Conservation (phyloP, 345 rosid species). For the Rhizophora mangle region DNA sequence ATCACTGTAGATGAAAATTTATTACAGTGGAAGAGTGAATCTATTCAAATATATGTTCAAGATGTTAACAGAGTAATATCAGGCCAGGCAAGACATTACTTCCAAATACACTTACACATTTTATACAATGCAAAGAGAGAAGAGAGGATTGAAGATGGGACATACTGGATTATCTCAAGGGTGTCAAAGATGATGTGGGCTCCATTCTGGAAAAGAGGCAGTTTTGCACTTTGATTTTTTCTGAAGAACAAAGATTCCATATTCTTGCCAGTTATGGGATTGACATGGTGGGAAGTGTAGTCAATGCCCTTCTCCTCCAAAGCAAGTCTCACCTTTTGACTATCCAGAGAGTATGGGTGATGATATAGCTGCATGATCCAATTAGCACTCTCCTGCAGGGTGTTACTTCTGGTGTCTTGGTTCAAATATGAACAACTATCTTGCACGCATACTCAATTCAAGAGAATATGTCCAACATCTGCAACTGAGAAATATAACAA, state of each 20-base stretch:
- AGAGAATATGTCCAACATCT: neutral
- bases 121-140: neutral
- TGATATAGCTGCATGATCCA: slow-evolving; percentile 82
- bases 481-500: too few species aligned
- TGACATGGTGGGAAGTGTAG: slow-evolving; percentile 85
- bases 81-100: neutral
- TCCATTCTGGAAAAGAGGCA: slow-evolving; percentile 85
- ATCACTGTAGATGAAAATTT: neutral
- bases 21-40: neutral
- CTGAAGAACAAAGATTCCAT: slow-evolving; percentile 80
- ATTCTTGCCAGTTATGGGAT: slow-evolving; percentile 74
- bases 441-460: neutral
- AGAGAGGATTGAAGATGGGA: slow-evolving; percentile 15
- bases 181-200: slow-evolving; percentile 66
- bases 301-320: slow-evolving; percentile 91
- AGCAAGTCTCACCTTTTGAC: slow-evolving; percentile 83
- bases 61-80: neutral
- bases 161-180: slow-evolving; percentile 78
- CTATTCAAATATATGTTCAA: neutral
- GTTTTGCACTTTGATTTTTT: slow-evolving; percentile 62
- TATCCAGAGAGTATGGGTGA: slow-evolving; percentile 80
- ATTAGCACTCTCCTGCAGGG: neutral
- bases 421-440: neutral
- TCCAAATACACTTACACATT: neutral
- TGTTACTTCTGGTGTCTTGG: neutral